A percentile compares a stretch with the other conserved stretches of the same genome.
Evolutionary conservation across 1,284 basidiomycete species (phyloP).

Genomic region (Mycena citricolor): DNA sequence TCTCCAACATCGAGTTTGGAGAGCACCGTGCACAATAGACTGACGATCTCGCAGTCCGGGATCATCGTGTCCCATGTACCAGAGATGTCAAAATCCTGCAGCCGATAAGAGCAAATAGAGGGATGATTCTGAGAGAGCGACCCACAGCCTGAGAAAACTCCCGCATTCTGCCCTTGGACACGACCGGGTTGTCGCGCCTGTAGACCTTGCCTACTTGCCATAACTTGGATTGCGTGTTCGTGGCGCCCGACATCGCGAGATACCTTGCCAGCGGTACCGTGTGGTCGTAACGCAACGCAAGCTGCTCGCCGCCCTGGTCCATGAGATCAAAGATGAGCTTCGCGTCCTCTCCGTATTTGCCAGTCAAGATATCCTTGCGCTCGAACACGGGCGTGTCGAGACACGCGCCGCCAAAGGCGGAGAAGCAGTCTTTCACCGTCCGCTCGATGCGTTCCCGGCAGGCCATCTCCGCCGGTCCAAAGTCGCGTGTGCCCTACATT

Average conservation of each 20-base stretch:
- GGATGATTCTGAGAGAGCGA: slow-evolving; percentile 21
- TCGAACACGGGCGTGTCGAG: slow-evolving; percentile 99
- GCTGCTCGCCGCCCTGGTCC: slow-evolving; percentile 98
- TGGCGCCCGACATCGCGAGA: slow-evolving; percentile 89
- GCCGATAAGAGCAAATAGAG: slow-evolving; percentile 30
- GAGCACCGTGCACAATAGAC: slow-evolving; percentile 81
- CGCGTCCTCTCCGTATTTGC: slow-evolving; percentile 96
- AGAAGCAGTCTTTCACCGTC: slow-evolving; percentile 87
- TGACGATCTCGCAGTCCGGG: slow-evolving; percentile 91
- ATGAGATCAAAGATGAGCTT: slow-evolving; percentile 98
- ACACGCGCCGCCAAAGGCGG: slow-evolving; percentile 86
- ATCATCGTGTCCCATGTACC: slow-evolving; percentile 96
- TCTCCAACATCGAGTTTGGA: slow-evolving; percentile 86
- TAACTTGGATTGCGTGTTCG: slow-evolving; percentile 73
- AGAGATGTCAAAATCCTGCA: slow-evolving; percentile 93
- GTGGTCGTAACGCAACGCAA: slow-evolving; percentile 93
- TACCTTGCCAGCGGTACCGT: slow-evolving; percentile 96
- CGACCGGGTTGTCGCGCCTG: slow-evolving; percentile 93
- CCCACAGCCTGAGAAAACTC: slow-evolving; percentile 97
- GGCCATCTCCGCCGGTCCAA: slow-evolving; percentile 92
- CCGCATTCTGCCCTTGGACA: slow-evolving; percentile 97
- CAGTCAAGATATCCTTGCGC: slow-evolving; percentile 92
- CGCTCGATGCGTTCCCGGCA: slow-evolving; percentile 89
- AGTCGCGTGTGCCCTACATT: slow-evolving; percentile 97
- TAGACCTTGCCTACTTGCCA: slow-evolving; percentile 99